Base-by-base conservation (phyloP, 2,329 filamentous ascomycete species). In the Ilyonectria sp. region DNA sequence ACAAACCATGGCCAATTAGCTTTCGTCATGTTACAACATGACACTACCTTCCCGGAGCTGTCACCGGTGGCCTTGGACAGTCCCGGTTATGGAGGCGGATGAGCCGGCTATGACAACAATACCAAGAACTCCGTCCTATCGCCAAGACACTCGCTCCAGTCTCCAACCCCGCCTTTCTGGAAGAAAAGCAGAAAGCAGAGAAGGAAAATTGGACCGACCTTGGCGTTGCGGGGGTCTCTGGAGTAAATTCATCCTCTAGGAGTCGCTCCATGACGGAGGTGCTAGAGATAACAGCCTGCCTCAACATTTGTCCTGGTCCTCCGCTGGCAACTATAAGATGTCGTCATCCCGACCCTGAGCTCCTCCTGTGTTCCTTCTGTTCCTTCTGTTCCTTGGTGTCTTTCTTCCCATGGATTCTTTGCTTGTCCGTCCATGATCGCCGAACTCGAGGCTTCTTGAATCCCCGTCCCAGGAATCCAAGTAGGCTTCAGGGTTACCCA, bases 191-290 rank as follows among this genome's bases (percentile, higher is more conserved):
- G 19, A 43, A 70, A 57, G 71, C 21, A 73, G 66, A 74, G 73
- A 75, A 71, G 71, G 55, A 73, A 75, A 75, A 69, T 40, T 75
- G 73, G 71, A 62, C 50, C 62, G 15, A 13, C 13, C 73, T 75
- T 75, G 73, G 71, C 71, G 37, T 61, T 75, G 73, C 73, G 73
- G 72, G 59, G 67, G 65, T 47, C 33, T 19, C 62, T 72, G 60
- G 63, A 69, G 54, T 59, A 71, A 31, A 49, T 19, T 43, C 57
- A 21, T 58, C 47, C 19, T 37, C 54, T 47, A 40, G 21, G 54
- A 63, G 58, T 71, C 72, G 63, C 31, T 19, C 35, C n/a, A 35
- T 8, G 31, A 44, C n/a, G 44, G 61, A 58, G 37, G 46, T 19
- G 46, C 26, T 6, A 46, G n/a, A 52, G 61, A 52, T 49, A 65